Evolutionary conservation across 1,284 basidiomycete species (phyloP).

Genomic region (Fomitopsis schrenkii): DNA sequence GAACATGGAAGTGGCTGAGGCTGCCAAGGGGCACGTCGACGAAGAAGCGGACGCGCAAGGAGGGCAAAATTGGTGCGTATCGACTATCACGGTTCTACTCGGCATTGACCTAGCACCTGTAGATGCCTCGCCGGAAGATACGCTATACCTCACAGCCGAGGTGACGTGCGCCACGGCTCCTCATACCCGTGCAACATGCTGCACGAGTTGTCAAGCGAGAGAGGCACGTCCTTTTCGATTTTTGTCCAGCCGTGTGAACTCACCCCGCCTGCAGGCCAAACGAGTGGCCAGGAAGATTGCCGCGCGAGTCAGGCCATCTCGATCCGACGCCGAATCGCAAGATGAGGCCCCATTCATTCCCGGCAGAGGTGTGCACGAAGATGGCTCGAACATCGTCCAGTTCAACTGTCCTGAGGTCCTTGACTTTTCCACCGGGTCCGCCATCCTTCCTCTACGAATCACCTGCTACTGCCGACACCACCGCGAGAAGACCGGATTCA

Average conservation of each 20-base stretch:
- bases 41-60: conserved; percentile 79
- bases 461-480: conserved; percentile 99
- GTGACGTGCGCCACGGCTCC: conserved; percentile 79
- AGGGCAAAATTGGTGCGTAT: conserved; percentile 74
- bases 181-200: conserved; percentile 74
- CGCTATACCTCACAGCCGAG: conserved; percentile 62
- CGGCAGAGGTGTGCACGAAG: conserved; percentile 53
- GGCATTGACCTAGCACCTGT: conserved; percentile 10
- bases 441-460: conserved; percentile 88
- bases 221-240: conserved; percentile 50
- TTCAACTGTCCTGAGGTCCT: conserved; percentile 96
- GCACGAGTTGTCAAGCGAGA: conserved; percentile 79
- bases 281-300: conserved; percentile 85
- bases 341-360: conserved; percentile 45
- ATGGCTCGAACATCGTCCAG: conserved; percentile 83
- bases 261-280: conserved; percentile 57
- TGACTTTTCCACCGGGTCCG: conserved; percentile 86
- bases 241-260: conserved; percentile 10
- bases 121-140: conserved; percentile 73
- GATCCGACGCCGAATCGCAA: conserved; percentile 70
- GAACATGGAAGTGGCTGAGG: conserved; percentile 81
- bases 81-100: conserved; percentile 4
- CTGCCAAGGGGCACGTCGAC: conserved; percentile 77
- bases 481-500: conserved; percentile 95
- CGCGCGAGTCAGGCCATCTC: conserved; percentile 69